Evolutionary conservation across 129 eudicot species (phyloP).

Genomic region (Chrysanthemum seticuspe): DNA sequence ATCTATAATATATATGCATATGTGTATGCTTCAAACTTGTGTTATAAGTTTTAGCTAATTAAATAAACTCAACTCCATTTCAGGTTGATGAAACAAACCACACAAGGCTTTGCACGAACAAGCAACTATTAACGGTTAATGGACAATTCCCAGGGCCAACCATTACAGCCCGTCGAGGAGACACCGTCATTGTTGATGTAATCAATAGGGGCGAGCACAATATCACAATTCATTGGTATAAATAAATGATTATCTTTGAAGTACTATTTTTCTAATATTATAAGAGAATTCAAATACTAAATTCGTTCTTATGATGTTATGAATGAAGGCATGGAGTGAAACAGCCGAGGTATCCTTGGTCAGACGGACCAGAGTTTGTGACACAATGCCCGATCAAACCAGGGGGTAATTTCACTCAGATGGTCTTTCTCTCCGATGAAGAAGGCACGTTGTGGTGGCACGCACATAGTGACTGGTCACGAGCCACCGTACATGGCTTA

Average conservation of each 20-base stretch:
- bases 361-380: conserved; percentile 62
- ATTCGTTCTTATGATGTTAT: not conserved
- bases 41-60: no score
- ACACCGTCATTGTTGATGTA: conserved; percentile 45
- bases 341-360: conserved; percentile 70
- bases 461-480: conserved; percentile 73
- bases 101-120: conserved; percentile 48
- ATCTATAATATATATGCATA: not conserved
- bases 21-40: no score
- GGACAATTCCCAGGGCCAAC: conserved; percentile 61
- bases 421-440: conserved; percentile 46
- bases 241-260: not conserved
- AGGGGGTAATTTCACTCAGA: conserved; percentile 50
- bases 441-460: conserved; percentile 78
- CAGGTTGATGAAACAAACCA: conserved; percentile 47
- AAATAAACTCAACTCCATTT: not conserved
- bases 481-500: conserved; percentile 57
- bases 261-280: not conserved
- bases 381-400: conserved; percentile 69
- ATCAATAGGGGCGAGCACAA: conserved; percentile 37
- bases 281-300: not conserved
- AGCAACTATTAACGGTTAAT: conserved; percentile 49
- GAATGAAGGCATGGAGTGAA: conserved; percentile 63
- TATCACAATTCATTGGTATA: conserved; percentile 59
- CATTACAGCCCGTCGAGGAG: conserved; percentile 40